Evolutionary conservation across 208 protist species (phyloP), one percentile per base, ranked within the genome.

Genomic region (Balamuthia mandrillaris): DNA sequence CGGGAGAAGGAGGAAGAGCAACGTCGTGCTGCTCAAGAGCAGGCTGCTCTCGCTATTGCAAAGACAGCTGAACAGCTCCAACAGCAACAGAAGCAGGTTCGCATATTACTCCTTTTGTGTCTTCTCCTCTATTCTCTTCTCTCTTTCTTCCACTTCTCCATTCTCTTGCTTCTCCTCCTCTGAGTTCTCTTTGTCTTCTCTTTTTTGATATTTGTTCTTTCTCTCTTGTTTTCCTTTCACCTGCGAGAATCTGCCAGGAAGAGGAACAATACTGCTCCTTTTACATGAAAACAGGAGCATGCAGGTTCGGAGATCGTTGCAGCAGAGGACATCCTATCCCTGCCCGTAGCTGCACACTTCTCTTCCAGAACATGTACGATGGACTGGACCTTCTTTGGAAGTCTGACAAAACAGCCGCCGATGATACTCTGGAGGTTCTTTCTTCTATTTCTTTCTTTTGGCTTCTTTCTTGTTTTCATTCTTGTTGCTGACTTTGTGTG

Each of bases 291-390:
- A 84, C 77, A 21, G 77, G 77, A 18, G 52, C 77, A 29, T 84
- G 77, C 52, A 7, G 54, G n/a, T 84, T 35, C 29, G 77, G 56
- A 3, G 5, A 37, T 37, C 33, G 31, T 18, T 84, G 77, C 31
- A 49, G 41, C 27, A 44, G 37, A 29, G 27, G 60, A 5, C 77
- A 84, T 21, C 77, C 77, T 14, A 70, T 70, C 49, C 52, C 60
- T 3, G 41, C 77, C 4, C 52, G 52, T 16, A 84, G 77, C 60
- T 39, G 39, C 24, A 84, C 77, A 9, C 29, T 84, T 31, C 60
- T 84, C 56, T 29, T 84, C 27, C 3, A 18, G 3, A 84, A 84
- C 77, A 84, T 84, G 77, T 84, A 68, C 24, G 77, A 84, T 33
- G 75, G 75, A 16, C 49, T 82, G 5, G 56, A 42, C 51, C 9